phyloP scores from a whole-genome alignment of 768 basidiomycete genomes.

The Trametopsis cervina region DNA sequence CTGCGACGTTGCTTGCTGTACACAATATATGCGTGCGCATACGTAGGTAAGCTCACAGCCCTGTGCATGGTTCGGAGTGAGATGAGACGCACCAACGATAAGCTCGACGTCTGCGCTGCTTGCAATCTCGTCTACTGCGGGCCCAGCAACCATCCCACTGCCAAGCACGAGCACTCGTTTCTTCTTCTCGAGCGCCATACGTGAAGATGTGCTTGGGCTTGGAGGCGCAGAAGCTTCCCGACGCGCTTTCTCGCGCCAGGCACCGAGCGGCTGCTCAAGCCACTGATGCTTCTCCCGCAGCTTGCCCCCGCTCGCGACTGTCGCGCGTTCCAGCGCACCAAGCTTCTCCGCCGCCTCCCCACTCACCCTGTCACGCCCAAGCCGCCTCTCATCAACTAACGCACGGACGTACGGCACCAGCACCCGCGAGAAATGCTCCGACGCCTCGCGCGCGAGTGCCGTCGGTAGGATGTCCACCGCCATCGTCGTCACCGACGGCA shows the following conservation, averaged over 20 bases:
- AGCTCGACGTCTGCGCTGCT: conserved; percentile 57
- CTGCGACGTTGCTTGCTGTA: conserved; percentile 65
- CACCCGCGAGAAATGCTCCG: conserved; percentile 61
- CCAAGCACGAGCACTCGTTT: conserved; percentile 79
- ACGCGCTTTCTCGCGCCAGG: conserved; percentile 26
- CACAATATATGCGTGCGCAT: too few species aligned
- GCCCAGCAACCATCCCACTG: conserved; percentile 93
- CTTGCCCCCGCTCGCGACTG: conserved; percentile 54
- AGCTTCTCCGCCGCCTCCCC: conserved; percentile 23
- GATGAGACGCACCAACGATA: conserved; percentile 51
- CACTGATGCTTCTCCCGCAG: conserved; percentile 48
- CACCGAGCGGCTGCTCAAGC: conserved; percentile 47
- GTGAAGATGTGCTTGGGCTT: not conserved
- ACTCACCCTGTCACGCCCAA: conserved; percentile 5
- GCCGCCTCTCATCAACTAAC: conserved; percentile 38
- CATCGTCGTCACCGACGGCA: conserved; percentile 71
- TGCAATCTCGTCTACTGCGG: conserved; percentile 72
- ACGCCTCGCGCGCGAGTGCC: conserved; percentile 76
- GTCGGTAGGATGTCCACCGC: conserved; percentile 89
- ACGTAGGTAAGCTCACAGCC: not conserved
- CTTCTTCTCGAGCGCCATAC: conserved; percentile 8
- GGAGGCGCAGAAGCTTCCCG: not conserved
- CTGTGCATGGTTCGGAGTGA: not conserved
- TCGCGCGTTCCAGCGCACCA: conserved; percentile 59
- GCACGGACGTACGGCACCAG: conserved; percentile 63